Evolutionary conservation across 306 rosid genomes (phyloP).

Genomic region (Trifolium fragiferum): DNA sequence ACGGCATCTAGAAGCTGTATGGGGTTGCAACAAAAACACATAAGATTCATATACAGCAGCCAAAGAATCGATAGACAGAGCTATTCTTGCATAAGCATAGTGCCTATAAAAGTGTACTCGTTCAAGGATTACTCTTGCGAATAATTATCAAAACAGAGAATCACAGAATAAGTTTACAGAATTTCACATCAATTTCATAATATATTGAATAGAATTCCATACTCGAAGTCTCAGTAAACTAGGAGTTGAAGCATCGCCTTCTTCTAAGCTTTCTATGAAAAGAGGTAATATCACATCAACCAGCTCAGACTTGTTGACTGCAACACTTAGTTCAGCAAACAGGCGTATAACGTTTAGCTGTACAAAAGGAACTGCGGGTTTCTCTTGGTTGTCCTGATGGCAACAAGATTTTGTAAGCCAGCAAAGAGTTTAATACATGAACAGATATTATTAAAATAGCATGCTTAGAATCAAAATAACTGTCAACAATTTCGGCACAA

Average conservation of each 20-base stretch:
- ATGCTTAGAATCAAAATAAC: slow-evolving; percentile 30
- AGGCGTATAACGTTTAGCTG: slow-evolving; percentile 88
- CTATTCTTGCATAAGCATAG: slow-evolving; percentile 1
- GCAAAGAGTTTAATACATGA: slow-evolving; percentile 17
- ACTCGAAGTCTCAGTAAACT: slow-evolving; percentile 93
- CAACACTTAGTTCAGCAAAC: slow-evolving; percentile 79
- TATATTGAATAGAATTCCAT: slow-evolving; percentile 56
- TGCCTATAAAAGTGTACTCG: background rate
- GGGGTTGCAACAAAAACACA: slow-evolving; percentile 35
- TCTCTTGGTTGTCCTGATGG: slow-evolving; percentile 83
- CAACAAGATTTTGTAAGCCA: slow-evolving; percentile 43
- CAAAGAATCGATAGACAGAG: slow-evolving; percentile 26
- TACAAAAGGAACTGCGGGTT: slow-evolving; percentile 75
- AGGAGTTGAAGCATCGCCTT: slow-evolving; percentile 98
- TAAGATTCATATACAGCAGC: slow-evolving; percentile 31
- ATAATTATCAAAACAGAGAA: background rate
- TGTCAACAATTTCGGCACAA: slow-evolving; percentile 15
- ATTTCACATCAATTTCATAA: slow-evolving; percentile 36
- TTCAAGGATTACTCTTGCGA: slow-evolving; percentile 16
- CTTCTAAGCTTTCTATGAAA: slow-evolving; percentile 94
- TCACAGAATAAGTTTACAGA: too few species aligned
- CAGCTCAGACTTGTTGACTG: slow-evolving; percentile 81
- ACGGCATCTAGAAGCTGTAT: slow-evolving; percentile 96
- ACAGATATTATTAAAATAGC: slow-evolving; percentile 31
- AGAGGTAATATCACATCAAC: slow-evolving; percentile 92